These are phyloP conservation scores for Cerrena zonata DNA, from an alignment of 1,284 basidiomycete genomes.

Conservation along the genomic window DNA sequence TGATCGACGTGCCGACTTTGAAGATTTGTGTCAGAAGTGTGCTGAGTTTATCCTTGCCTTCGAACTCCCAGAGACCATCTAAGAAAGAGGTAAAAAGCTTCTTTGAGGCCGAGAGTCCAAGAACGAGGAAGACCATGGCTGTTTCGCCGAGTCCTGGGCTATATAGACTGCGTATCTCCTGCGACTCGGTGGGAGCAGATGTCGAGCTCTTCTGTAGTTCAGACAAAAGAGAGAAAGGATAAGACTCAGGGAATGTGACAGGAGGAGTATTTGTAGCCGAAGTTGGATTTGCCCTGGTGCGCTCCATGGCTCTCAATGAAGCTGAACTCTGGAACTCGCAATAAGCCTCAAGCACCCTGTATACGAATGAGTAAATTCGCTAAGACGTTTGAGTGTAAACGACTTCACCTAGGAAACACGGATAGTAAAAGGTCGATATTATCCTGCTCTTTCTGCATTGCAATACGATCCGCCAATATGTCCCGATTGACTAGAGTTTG, in stretches of 20 bases:
- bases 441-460: slow-evolving; percentile 80
- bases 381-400: slow-evolving; percentile 14
- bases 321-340: slow-evolving; percentile 70
- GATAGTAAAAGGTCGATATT: slow-evolving; percentile 87
- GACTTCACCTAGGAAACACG: slow-evolving; percentile 73
- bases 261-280: slow-evolving; percentile 57
- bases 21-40: slow-evolving; percentile 74
- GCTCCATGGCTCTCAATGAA: slow-evolving; percentile 67
- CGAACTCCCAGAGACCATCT: slow-evolving; percentile 76
- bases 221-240: slow-evolving; percentile 83
- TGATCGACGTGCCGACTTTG: slow-evolving; percentile 75
- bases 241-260: slow-evolving; percentile 89
- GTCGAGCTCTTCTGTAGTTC: slow-evolving; percentile 50
- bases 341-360: slow-evolving; percentile 80
- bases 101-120: slow-evolving; percentile 75
- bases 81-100: slow-evolving; percentile 79
- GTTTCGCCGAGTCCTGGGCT: slow-evolving; percentile 82
- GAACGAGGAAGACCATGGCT: slow-evolving; percentile 78
- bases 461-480: slow-evolving; percentile 55
- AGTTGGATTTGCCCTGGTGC: slow-evolving; percentile 56
- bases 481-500: slow-evolving; percentile 68
- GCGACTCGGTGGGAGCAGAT: slow-evolving; percentile 38
- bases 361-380: slow-evolving; percentile 6
- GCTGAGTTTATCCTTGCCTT: slow-evolving; percentile 76
- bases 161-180: slow-evolving; percentile 51